Evolutionary conservation across 768 basidiomycete species (phyloP), one percentile per base, ranked within the genome.

Genomic region (Kwoniella bestiolae): DNA sequence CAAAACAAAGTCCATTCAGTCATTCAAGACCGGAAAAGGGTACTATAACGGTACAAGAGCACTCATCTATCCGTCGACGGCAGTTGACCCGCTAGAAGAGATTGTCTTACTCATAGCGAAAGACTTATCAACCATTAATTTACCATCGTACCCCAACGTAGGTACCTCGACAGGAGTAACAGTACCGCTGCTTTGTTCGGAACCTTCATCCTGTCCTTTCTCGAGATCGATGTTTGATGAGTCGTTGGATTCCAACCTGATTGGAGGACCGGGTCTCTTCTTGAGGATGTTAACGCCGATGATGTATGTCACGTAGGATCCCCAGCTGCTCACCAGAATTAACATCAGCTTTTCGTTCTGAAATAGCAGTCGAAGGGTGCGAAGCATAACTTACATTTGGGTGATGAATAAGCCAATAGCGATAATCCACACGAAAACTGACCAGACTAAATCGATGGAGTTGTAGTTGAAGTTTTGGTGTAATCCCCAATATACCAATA

Each of bases 381-480:
- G n/a, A n/a, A n/a, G n/a, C n/a, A n/a, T n/a, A n/a, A 69, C 73
- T 67, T 46, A 75, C 74, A 72, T 50, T 46, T 75, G 74, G 31
- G 74, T 75, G 18, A 66, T 45, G 34, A 75, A 38, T 7, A 75
- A 63, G 5, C 69, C 74, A 8, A 73, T 60, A 7, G 67, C 68
- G 23, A 72, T 68, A 21, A 75, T 29, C 56, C 56, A 72, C 1
- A 73, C 55, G 25, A 73, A 31, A 18, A 46, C 62, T 5, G 71
- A 65, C 68, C 69, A 75, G 7, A 46, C 74, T 3, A 26, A 53
- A 49, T 73, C 69, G 44, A 75, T 73, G 3, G 74, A 25, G 29
- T 65, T 51, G 45, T 70, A 63, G 9, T 38, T 26, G 47, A 61
- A 53, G 14, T 57, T 53, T 58, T 75, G 71, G 34, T 72, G 52